Base-by-base conservation (phyloP, 495 filamentous ascomycete genomes). In the Astrocystis sublimbata region DNA sequence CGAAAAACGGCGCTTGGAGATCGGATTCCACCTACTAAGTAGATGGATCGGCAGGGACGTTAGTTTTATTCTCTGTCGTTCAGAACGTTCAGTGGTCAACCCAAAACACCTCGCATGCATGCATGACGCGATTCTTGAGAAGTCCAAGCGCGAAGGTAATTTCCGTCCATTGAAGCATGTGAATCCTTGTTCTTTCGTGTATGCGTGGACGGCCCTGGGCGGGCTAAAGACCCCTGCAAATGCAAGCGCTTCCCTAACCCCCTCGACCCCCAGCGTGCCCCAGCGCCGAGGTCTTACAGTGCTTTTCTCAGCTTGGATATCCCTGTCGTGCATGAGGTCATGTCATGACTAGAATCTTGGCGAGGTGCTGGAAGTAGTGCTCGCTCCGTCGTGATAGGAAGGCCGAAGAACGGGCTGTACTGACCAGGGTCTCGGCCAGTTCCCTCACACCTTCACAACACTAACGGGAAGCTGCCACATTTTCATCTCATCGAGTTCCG, bases 291-390 rank as follows among this genome's bases (percentile, higher is more conserved):
- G n/a, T n/a, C n/a, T n/a, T n/a, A n/a, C n/a, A 15, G 38, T 45
- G 6, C 15, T 43, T 33, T 24, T n/a, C 21, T 35, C 47, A 35
- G 40, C 40, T 47, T 36, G 10, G 28, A 47, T n/a, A 45, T 45
- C 60, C 60, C 51, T 54, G 60, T 56, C 51, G 6, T 33, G 1
- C 4, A 62, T 62, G 60, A 62, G 60, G 60, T 62, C 60, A 62
- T 62, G n/a, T 30, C 47, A 38, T 52, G 35, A 38, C 58, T 9
- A 40, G 51, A 43, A 46, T 53, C 60, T 62, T 47, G 51, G 50
- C 41, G 12, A 35, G 13, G 19, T 19, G 6, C 50, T 35, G 33
- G 6, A 28, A 41, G 60, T 47, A 19, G 15, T 10, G 38, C 45
- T 28, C 41, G 28, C 43, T 36, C 33, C 17, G 36, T 36, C 24